Conservation (phyloP, 2,329 filamentous ascomycete genomes). For the Zymoseptoria pseudotritici region DNA sequence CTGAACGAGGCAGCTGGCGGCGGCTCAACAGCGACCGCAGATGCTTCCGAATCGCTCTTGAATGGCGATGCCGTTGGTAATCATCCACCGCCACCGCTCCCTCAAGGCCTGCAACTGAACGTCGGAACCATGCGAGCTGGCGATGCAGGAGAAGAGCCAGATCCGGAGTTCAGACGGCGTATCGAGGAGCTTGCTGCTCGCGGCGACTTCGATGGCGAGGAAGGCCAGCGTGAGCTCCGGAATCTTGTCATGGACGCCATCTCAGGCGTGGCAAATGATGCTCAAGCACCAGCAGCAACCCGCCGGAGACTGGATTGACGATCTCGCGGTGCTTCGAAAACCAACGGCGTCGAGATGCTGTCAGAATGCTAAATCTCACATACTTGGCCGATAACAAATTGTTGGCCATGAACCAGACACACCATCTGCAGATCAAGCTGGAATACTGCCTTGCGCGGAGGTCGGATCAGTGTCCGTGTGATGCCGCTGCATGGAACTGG, state of each 20-base stretch:
- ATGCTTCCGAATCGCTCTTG: constrained; percentile 21
- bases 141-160: constrained; percentile 54
- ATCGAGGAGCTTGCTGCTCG: constrained; percentile 84
- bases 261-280: constrained; percentile 51
- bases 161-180: constrained; percentile 73
- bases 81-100: constrained; percentile 49
- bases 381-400: not conserved
- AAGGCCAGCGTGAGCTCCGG: constrained; percentile 71
- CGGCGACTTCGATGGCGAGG: constrained; percentile 73
- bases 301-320: constrained; percentile 14
- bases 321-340: not conserved
- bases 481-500: too few relatives aligned
- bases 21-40: constrained; percentile 15
- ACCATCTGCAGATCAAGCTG: not conserved
- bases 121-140: constrained; percentile 62
- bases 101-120: constrained; percentile 69
- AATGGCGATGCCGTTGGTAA: constrained; percentile 19
- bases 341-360: not conserved
- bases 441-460: not conserved
- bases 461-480: too few relatives aligned
- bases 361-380: not conserved
- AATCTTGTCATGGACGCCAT: constrained; percentile 75
- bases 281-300: constrained; percentile 32
- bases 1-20: constrained; percentile 40
- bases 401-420: not conserved